Conservation (phyloP, 2,329 filamentous ascomycete genomes). For the Talaromyces verruculosus region DNA sequence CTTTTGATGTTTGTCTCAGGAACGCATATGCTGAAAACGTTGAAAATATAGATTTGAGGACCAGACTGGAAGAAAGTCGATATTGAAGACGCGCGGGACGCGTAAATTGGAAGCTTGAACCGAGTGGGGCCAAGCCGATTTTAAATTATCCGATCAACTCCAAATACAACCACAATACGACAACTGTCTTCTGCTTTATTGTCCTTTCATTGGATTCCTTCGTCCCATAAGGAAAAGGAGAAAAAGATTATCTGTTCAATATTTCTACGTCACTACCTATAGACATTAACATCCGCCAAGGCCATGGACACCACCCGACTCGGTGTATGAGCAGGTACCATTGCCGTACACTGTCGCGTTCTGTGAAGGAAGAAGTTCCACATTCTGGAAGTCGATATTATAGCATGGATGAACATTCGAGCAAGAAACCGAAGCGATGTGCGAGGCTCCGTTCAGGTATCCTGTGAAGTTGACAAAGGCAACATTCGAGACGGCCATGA, state of each 20-base stretch:
- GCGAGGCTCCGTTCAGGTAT: constrained; percentile 37
- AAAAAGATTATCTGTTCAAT: not conserved
- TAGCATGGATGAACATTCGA: constrained; percentile 52
- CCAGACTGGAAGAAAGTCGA: not conserved
- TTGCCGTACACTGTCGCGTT: constrained; percentile 36
- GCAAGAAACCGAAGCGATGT: constrained; percentile 49
- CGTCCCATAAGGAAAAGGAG: not conserved
- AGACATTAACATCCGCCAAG: constrained; percentile 23
- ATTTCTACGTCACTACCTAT: not conserved
- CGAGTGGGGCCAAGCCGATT: not conserved
- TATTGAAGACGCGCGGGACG: constrained; percentile 10
- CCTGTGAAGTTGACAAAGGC: constrained; percentile 56
- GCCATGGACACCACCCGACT: constrained; percentile 42
- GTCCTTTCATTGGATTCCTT: not conserved
- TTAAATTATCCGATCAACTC: not conserved
- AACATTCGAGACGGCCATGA: constrained; percentile 53
- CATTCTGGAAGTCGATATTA: constrained; percentile 50
- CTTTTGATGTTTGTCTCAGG: not conserved
- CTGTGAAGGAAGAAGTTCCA: constrained; percentile 35
- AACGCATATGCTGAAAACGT: not conserved
- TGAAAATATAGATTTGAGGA: not conserved
- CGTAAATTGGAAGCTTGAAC: constrained; percentile 12
- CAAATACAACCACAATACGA: not conserved
- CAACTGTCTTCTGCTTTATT: not conserved
- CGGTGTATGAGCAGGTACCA: constrained; percentile 41